Percentiles rank a stretch among this genome's conserved stretches.
phyloP scores from a whole-genome alignment of 345 rosid genomes.

The Pistacia vera region DNA sequence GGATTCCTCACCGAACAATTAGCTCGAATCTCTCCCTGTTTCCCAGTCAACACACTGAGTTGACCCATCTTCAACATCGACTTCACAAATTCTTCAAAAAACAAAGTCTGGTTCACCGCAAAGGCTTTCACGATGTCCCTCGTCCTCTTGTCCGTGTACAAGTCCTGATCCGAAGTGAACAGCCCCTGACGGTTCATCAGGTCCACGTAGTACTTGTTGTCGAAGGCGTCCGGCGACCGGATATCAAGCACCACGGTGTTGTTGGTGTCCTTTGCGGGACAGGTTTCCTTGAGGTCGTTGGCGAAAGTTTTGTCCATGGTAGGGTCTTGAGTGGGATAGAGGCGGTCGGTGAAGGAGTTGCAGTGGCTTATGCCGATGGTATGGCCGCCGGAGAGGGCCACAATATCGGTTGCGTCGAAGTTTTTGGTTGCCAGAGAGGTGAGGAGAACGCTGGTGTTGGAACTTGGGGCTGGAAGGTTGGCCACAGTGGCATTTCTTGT shows the following conservation, averaged over 20 bases:
- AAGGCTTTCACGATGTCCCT: conserved; percentile 61
- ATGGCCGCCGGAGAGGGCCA: conserved; percentile 93
- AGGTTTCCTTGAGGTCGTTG: conserved; percentile 43
- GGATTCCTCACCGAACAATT: conserved; percentile 71
- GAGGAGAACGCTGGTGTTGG: conserved; percentile 44
- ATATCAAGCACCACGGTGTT: conserved; percentile 60
- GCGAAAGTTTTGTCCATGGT: conserved; percentile 73
- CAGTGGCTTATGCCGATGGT: conserved; percentile 80
- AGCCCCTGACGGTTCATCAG: conserved; percentile 83
- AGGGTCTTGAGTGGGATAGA: conserved; percentile 81
- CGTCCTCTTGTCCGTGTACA: conserved; percentile 61
- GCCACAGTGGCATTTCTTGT: conserved; percentile 38
- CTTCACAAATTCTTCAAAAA: conserved; percentile 61
- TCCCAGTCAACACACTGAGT: conserved; percentile 59
- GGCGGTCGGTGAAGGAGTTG: conserved; percentile 52
- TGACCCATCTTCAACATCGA: conserved; percentile 85
- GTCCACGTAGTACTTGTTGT: conserved; percentile 80
- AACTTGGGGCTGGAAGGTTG: conserved; percentile 61
- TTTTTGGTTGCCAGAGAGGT: conserved; percentile 43
- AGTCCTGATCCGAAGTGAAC: conserved; percentile 86
- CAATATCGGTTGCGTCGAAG: conserved; percentile 65
- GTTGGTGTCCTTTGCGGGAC: conserved; percentile 47
- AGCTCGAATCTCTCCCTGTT: conserved; percentile 70
- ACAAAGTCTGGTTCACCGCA: conserved; percentile 53
- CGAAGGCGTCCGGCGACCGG: conserved; percentile 67